These are phyloP conservation scores for Yarrowia divulgata DNA, from an alignment of 805 yeast species.

Conservation along the genomic window DNA sequence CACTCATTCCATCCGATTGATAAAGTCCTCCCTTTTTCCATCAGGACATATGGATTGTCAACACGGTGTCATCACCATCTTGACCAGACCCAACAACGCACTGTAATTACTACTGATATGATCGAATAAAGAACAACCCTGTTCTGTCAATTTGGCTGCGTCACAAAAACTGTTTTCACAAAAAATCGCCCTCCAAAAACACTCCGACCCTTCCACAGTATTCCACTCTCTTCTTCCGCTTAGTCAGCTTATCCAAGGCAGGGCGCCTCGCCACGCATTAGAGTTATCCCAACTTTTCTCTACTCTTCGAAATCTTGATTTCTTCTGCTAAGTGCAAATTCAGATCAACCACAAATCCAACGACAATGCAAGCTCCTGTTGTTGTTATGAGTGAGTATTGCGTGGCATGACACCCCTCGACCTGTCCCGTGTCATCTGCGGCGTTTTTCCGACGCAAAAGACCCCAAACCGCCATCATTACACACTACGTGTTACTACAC, in stretches of 20 bases:
- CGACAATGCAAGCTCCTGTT: constrained; percentile 79
- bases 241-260: neutral
- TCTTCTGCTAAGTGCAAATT: neutral
- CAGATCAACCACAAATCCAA: constrained; percentile 18
- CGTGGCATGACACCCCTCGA: neutral
- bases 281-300: constrained; percentile 38
- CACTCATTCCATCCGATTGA: too few species aligned
- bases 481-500: neutral
- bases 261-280: constrained; percentile 28
- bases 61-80: too few species aligned
- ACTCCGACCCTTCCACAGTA: neutral
- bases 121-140: too few species aligned
- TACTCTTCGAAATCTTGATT: constrained; percentile 35
- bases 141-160: too few species aligned
- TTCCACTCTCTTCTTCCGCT: neutral
- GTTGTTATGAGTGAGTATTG: constrained; percentile 66
- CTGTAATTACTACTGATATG: too few species aligned
- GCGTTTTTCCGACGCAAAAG: neutral
- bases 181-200: too few species aligned
- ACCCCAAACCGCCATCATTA: neutral
- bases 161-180: too few species aligned
- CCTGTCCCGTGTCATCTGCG: neutral
- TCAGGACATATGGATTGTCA: too few species aligned
- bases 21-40: too few species aligned
- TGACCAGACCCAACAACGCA: too few species aligned